Percentiles rank a stretch among this genome's conserved stretches.
phyloP scores from a whole-genome alignment of 495 filamentous ascomycete genomes.

The Penicillium crystallinum region DNA sequence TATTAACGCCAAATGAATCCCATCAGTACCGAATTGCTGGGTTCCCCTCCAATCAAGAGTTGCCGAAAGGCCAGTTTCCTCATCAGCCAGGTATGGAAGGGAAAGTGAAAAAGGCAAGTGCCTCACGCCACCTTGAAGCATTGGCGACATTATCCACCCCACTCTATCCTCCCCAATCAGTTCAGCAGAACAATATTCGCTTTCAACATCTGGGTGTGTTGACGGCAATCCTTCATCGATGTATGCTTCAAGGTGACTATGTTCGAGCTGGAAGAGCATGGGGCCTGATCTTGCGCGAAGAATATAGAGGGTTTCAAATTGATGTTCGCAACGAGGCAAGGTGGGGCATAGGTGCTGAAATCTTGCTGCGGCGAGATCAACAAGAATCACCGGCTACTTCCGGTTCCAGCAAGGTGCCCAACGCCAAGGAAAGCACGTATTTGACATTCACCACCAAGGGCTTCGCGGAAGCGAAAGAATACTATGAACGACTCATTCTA shows the following conservation, averaged over 20 bases:
- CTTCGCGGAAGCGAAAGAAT: constrained; percentile 53
- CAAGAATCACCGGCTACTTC: constrained; percentile 11
- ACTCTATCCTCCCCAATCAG: constrained; percentile 34
- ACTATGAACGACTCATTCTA: constrained; percentile 63
- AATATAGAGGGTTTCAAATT: constrained; percentile 43
- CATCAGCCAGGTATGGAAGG: constrained; percentile 28
- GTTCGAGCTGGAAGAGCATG: constrained; percentile 59
- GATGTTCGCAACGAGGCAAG: constrained; percentile 51
- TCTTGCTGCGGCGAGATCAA: constrained; percentile 49
- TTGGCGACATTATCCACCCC: constrained; percentile 29
- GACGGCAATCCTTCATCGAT: constrained; percentile 57
- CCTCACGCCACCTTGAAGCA: constrained; percentile 11
- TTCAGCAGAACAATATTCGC: constrained; percentile 36
- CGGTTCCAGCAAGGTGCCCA: background rate
- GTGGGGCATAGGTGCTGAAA: constrained; percentile 69
- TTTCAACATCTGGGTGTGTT: constrained; percentile 56
- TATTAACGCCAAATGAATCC: constrained; percentile 42
- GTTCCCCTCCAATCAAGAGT: constrained; percentile 36
- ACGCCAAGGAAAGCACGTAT: background rate
- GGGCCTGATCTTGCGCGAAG: constrained; percentile 56
- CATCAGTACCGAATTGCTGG: constrained; percentile 46
- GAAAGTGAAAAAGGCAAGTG: constrained; percentile 6
- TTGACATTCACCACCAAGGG: constrained; percentile 44
- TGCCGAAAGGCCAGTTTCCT: constrained; percentile 42
- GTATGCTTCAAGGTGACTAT: constrained; percentile 56